These are phyloP conservation scores for Emiliania huxleyi DNA, from an alignment of 78 protist species.

Conservation along the genomic window DNA sequence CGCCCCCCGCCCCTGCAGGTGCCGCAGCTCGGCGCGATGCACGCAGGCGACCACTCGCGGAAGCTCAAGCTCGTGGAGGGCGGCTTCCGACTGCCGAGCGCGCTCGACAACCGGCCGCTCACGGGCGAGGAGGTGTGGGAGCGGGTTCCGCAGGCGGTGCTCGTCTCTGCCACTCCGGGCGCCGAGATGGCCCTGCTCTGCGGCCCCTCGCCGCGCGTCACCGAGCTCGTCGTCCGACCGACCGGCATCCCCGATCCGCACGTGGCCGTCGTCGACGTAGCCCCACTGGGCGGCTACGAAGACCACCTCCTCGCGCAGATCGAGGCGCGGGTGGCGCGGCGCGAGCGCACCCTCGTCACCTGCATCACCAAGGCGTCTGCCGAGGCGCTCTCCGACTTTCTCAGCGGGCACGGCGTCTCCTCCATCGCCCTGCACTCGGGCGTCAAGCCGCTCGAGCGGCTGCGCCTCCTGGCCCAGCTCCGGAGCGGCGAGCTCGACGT, in stretches of 20 bases:
- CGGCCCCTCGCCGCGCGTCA: not conserved
- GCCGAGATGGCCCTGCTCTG: not conserved
- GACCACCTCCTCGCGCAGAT: slow-evolving; percentile 33
- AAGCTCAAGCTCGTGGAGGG: slow-evolving; percentile 26
- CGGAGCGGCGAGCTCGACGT: slow-evolving; percentile 23
- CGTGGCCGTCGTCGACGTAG: not conserved
- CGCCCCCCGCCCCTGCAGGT: too few relatives aligned
- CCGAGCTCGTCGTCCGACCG: slow-evolving; percentile 39
- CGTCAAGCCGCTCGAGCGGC: not conserved
- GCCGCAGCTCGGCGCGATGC: slow-evolving; percentile 37
- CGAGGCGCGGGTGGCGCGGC: not conserved
- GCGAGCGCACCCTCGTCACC: slow-evolving; percentile 32
- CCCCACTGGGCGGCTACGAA: not conserved
- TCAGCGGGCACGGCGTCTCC: not conserved
- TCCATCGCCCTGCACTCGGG: slow-evolving; percentile 20
- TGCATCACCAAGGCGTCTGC: slow-evolving; percentile 29
- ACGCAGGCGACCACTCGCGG: slow-evolving; percentile 9
- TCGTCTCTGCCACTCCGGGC: slow-evolving; percentile 33
- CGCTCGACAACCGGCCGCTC: slow-evolving; percentile 53
- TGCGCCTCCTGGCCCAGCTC: not conserved
- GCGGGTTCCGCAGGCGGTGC: slow-evolving; percentile 26
- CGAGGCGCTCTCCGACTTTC: slow-evolving; percentile 25
- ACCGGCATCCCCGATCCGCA: slow-evolving; percentile 42
- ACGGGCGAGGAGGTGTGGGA: not conserved
- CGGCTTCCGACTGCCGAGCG: slow-evolving; percentile 51